These are phyloP conservation scores for Coniophora puteana DNA, from an alignment of 1,284 basidiomycete species.

Conservation along the genomic window DNA sequence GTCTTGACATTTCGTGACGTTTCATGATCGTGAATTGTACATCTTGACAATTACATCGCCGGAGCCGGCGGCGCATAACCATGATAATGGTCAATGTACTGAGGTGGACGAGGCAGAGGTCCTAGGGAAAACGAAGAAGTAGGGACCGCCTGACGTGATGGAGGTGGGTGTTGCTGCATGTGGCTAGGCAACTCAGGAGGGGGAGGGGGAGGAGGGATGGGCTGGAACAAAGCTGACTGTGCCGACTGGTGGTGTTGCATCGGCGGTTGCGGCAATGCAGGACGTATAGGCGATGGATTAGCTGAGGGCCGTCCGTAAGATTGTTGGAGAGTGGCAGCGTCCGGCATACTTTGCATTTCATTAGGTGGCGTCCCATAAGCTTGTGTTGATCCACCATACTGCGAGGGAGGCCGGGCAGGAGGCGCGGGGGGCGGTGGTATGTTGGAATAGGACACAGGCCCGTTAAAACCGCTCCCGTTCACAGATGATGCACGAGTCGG, in stretches of 20 bases:
- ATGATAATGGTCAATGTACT: conserved; percentile 11
- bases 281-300: conserved; percentile 23
- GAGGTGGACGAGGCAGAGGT: conserved; percentile 38
- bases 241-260: conserved; percentile 26
- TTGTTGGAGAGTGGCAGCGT: conserved; percentile 25
- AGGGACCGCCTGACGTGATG: conserved; percentile 18
- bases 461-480: conserved; percentile 14
- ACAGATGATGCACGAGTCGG: conserved; percentile 9
- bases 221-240: conserved; percentile 34
- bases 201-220: conserved; percentile 33
- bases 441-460: conserved; percentile 16
- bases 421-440: conserved; percentile 23
- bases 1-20: too few species aligned
- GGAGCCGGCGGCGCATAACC: conserved; percentile 14
- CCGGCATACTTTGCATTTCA: conserved; percentile 14
- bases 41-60: too few species aligned
- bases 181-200: conserved; percentile 22
- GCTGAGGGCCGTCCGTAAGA: conserved; percentile 22
- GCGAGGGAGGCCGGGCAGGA: conserved; percentile 11
- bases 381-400: conserved; percentile 3
- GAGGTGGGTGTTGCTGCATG: conserved; percentile 24
- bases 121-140: conserved; percentile 35
- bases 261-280: conserved; percentile 39
- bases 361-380: conserved; percentile 19
- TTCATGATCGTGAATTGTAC: too few species aligned